phyloP scores from a whole-genome alignment of 768 basidiomycete species.

The Butyriboletus loyo region DNA sequence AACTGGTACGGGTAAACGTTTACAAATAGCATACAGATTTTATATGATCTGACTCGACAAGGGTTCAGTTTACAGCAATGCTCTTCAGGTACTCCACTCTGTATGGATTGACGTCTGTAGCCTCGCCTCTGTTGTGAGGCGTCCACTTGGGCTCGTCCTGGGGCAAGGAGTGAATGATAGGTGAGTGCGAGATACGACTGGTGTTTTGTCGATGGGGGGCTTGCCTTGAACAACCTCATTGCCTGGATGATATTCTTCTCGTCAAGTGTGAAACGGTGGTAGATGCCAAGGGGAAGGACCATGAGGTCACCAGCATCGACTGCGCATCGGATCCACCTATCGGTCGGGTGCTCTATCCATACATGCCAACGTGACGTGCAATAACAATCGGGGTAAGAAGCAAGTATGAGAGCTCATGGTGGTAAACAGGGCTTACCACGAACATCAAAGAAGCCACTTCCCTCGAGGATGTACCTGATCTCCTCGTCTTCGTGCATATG shows the following conservation, averaged over 20 bases:
- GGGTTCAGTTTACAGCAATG: slow-evolving; percentile 36
- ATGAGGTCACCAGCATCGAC: slow-evolving; percentile 79
- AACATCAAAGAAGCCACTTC: slow-evolving; percentile 92
- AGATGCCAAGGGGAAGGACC: slow-evolving; percentile 86
- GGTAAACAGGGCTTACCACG: slow-evolving; percentile 52
- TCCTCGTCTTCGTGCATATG: slow-evolving; percentile 98
- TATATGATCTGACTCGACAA: background rate
- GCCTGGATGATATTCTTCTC: slow-evolving; percentile 68
- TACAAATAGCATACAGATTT: background rate
- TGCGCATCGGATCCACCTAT: slow-evolving; percentile 80
- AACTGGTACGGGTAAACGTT: background rate
- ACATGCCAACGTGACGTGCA: background rate
- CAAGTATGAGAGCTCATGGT: background rate
- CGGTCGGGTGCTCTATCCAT: slow-evolving; percentile 54
- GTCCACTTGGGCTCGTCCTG: slow-evolving; percentile 94
- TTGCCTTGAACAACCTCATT: slow-evolving; percentile 81
- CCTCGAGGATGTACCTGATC: slow-evolving; percentile 82
- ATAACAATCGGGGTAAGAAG: background rate
- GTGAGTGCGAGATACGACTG: background rate
- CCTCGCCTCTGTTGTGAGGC: slow-evolving; percentile 61
- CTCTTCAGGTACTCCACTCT: slow-evolving; percentile 58
- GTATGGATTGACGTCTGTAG: slow-evolving; percentile 63
- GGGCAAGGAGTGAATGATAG: background rate
- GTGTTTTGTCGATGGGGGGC: slow-evolving; percentile 3
- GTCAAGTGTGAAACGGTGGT: slow-evolving; percentile 93